Conservation (phyloP, 148 eudicot genomes). For the Salicornia ramosissima region DNA sequence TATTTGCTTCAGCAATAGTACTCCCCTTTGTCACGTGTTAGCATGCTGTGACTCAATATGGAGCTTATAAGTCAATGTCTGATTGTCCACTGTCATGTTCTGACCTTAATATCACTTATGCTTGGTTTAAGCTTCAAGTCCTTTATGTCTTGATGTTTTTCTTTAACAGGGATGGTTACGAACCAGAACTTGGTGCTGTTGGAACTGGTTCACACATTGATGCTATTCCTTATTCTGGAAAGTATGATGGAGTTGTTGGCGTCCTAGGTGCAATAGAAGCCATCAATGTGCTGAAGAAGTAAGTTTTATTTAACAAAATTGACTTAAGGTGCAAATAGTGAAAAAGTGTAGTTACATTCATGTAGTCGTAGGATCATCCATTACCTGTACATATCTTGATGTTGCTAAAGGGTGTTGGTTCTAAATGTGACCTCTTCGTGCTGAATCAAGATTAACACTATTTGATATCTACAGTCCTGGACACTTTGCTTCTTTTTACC, state of each 20-base stretch:
- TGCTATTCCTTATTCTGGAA: constrained; percentile 97
- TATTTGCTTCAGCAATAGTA: background rate
- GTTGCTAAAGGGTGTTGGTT: background rate
- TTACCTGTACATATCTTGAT: background rate
- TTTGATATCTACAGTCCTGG: background rate
- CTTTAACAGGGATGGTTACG: constrained; percentile 64
- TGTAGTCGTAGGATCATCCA: background rate
- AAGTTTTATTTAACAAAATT: constrained; percentile 11
- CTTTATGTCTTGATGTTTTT: constrained; percentile 1
- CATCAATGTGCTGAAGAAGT: constrained; percentile 71
- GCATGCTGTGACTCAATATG: background rate
- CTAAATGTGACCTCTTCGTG: too few species aligned
- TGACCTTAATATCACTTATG: too few species aligned
- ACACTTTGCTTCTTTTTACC: constrained; percentile 3
- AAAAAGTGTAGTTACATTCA: background rate
- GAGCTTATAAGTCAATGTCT: background rate
- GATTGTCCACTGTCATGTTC: background rate
- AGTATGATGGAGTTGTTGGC: constrained; percentile 95
- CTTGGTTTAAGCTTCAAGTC: too few species aligned
- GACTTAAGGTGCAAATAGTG: background rate
- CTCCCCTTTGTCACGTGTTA: background rate
- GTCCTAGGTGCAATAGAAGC: constrained; percentile 99
- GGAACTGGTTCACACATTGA: constrained; percentile 92
- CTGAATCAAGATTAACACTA: background rate
- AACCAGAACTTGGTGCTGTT: constrained; percentile 66